These are phyloP conservation scores for Gracilariopsis chorda DNA, from an alignment of 23 red algal genomes.

Conservation along the genomic window DNA sequence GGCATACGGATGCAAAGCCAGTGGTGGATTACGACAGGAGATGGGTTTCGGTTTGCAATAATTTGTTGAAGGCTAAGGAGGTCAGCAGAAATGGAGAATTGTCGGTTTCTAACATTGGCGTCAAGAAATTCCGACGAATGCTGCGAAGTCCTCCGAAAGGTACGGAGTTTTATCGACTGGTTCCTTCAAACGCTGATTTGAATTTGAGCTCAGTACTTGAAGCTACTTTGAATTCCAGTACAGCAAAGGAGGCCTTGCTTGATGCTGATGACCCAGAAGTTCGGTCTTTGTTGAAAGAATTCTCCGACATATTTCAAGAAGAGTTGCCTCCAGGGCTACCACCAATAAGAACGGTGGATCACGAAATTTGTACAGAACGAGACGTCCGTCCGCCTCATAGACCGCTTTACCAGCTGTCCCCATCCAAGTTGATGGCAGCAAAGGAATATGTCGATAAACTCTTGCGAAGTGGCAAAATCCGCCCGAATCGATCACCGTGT, in stretches of 20 bases:
- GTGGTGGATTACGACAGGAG: not conserved
- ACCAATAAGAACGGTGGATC: not conserved
- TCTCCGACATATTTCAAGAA: not conserved
- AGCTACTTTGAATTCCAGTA: not conserved
- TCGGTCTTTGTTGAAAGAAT: not conserved
- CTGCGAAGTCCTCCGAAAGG: not conserved
- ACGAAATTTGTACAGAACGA: not conserved
- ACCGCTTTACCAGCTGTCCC: not conserved
- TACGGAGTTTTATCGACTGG: not conserved
- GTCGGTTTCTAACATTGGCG: not conserved
- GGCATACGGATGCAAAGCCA: not conserved
- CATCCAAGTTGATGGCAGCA: not conserved
- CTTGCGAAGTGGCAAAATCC: not conserved
- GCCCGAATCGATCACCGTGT: not conserved
- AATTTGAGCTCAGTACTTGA: not conserved
- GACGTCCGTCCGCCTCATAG: not conserved
- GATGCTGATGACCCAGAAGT: not conserved
- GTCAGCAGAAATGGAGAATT: not conserved
- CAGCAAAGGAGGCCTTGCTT: not conserved
- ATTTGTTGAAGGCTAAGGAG: too few species aligned
- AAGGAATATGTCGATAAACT: conserved; percentile 1
- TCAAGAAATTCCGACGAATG: not conserved
- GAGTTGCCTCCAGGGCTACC: not conserved
- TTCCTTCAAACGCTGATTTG: not conserved
- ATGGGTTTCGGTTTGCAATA: too few species aligned